Base-by-base conservation (phyloP, 1,284 basidiomycete species). In the Ganoderma lingzhi region DNA sequence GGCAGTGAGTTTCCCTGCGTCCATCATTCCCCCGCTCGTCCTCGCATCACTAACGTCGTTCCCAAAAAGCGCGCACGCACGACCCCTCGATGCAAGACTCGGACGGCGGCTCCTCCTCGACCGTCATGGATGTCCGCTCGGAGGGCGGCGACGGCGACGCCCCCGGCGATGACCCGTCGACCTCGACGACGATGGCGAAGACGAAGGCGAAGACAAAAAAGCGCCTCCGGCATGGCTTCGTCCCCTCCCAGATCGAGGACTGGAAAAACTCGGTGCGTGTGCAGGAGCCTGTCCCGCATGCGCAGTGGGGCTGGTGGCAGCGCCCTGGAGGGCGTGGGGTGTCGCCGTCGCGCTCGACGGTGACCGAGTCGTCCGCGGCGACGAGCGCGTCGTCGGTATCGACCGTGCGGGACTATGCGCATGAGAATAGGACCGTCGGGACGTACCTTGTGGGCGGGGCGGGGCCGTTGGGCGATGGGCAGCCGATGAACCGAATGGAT, bases 401-500 rank as follows among this genome's bases (percentile, higher is more conserved):
- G 59, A 61, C 59, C 37, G 37, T 61, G 37, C 10, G 59, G n/a
- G 59, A 61, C 59, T 61, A 41, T n/a, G 59, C 59, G 59, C 23
- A 41, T 17, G 12, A 30, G 39, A 61, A 12, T 23, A 39, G 23
- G 35, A 15, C 14, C 12, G 59, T 23, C 14, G 59, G 59, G 23
- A 28, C 41, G 23, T 41, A 41, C 23, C 59, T 61, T 28, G 28
- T 42, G 23, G 59, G 59, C 10, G 39, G 39, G 23, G n/a, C 59
- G 23, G 39, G 56, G 14, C 56, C 35, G 32, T 39, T 59, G 56
- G 35, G 56, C 17, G 4, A 17, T 9, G 56, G 19, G 56, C 56
- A 37, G 8, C 56, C 56, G 15, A 23, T 28, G 48, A 51, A 28
- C 55, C 28, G 30, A 35, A 15, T 15, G 56, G 56, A n/a, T 8